Conservation (phyloP, 768 basidiomycete species). For the Psilocybe tampanensis region DNA sequence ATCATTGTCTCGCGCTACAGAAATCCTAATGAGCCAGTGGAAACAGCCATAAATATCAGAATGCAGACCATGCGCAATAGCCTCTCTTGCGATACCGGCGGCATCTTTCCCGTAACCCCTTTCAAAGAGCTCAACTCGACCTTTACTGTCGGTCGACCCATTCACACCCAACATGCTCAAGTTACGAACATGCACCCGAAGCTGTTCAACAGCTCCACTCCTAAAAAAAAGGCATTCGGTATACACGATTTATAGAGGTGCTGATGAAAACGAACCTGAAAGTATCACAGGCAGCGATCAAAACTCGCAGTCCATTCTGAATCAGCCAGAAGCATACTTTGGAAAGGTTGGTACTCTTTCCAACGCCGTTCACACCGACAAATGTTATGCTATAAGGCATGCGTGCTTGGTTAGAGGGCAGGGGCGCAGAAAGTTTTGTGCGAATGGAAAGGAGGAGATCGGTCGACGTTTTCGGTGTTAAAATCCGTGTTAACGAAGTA, state of each 20-base stretch:
- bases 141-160: constrained; percentile 67
- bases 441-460: constrained; percentile 93
- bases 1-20: constrained; percentile 77
- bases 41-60: neutral
- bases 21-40: constrained; percentile 2
- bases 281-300: constrained; percentile 98
- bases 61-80: constrained; percentile 79
- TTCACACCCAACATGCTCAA: constrained; percentile 80
- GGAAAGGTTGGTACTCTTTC: constrained; percentile 96
- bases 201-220: constrained; percentile 97
- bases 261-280: constrained; percentile 62
- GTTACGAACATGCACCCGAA: constrained; percentile 95
- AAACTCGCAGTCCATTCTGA: constrained; percentile 89
- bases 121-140: constrained; percentile 91
- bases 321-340: constrained; percentile 99
- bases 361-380: constrained; percentile 98
- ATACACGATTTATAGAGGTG: no score
- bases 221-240: constrained; percentile 35
- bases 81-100: constrained; percentile 97
- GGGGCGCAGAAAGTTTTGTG: constrained; percentile 76
- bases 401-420: constrained; percentile 75
- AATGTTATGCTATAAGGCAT: constrained; percentile 93
- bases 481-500: constrained; percentile 85
- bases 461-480: constrained; percentile 97
- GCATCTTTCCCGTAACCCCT: constrained; percentile 98